Conservation (phyloP, 2,329 filamentous ascomycete genomes). For the Clathrospora elynae region DNA sequence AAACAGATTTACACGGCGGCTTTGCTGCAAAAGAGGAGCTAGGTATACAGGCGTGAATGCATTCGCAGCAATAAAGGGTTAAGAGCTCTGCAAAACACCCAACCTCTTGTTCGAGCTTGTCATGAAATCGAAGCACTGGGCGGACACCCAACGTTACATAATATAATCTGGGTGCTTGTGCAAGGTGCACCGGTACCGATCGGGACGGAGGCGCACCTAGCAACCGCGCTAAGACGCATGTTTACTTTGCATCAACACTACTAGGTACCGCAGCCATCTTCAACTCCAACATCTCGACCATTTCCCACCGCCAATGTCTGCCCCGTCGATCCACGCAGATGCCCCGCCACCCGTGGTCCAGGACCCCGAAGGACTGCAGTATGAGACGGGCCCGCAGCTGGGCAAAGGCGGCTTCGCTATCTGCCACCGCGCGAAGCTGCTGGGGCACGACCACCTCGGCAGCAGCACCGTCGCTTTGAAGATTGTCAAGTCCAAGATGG, state of each 20-base stretch:
- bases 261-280: slow-evolving; percentile 26
- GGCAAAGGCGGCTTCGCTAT: slow-evolving; percentile 85
- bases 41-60: no score
- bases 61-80: no score
- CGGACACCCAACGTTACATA: background rate
- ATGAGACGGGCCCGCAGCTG: slow-evolving; percentile 74
- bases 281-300: slow-evolving; percentile 31
- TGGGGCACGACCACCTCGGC: slow-evolving; percentile 59
- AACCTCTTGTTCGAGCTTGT: no score
- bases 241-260: slow-evolving; percentile 27
- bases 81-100: no score
- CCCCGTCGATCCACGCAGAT: slow-evolving; percentile 57
- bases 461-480: slow-evolving; percentile 76
- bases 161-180: slow-evolving; percentile 7
- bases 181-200: slow-evolving; percentile 11
- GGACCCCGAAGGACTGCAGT: slow-evolving; percentile 72
- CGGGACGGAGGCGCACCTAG: slow-evolving; percentile 13
- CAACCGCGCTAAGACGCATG: slow-evolving; percentile 17
- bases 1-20: no score
- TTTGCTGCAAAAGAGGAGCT: no score
- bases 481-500: slow-evolving; percentile 82
- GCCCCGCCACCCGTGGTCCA: slow-evolving; percentile 62
- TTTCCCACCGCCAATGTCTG: slow-evolving; percentile 44
- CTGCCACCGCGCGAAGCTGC: slow-evolving; percentile 73
- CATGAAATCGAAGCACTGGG: slow-evolving; percentile 4